Percentiles rank a stretch among this genome's conserved stretches.
Conservation (phyloP, 495 filamentous ascomycete genomes). For the Penicillium ochrochloron region DNA sequence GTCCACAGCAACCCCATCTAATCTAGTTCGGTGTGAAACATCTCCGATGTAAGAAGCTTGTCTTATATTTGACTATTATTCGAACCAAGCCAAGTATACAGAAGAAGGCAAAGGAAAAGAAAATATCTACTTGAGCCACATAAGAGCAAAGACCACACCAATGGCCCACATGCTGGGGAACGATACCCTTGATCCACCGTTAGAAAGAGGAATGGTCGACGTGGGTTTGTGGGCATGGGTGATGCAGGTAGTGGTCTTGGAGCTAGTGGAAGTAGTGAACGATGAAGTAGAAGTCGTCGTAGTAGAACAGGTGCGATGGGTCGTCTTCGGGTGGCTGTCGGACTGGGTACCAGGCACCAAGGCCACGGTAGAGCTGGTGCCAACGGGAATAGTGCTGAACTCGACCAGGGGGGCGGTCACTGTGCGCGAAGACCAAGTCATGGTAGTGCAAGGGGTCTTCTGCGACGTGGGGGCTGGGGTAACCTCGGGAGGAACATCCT, state of each 20-base stretch:
- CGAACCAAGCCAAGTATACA: conserved; percentile 1
- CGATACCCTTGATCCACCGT: background rate
- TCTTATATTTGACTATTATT: conserved; percentile 1
- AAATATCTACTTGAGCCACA: conserved; percentile 5
- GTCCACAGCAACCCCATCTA: background rate
- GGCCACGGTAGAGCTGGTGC: conserved; percentile 32
- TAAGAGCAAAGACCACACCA: background rate
- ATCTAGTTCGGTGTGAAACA: background rate
- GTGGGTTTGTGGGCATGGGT: conserved; percentile 8
- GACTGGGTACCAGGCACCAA: conserved; percentile 17
- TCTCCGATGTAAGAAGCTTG: background rate
- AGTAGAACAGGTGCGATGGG: background rate
- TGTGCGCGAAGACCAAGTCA: conserved; percentile 63
- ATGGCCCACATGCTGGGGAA: conserved; percentile 9
- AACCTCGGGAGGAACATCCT: conserved; percentile 31
- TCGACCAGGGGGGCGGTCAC: conserved; percentile 72
- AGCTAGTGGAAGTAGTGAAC: conserved; percentile 4
- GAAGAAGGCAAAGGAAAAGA: conserved; percentile 6
- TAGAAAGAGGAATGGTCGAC: background rate
- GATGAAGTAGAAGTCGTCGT: conserved; percentile 2
- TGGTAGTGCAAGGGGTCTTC: conserved; percentile 61
- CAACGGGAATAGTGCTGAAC: conserved; percentile 63
- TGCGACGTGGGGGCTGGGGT: conserved; percentile 3
- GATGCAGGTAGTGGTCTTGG: background rate
- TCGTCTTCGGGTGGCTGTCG: background rate